phyloP scores from a whole-genome alignment of 805 yeast genomes.

The Zygoascus flipseniorum region DNA sequence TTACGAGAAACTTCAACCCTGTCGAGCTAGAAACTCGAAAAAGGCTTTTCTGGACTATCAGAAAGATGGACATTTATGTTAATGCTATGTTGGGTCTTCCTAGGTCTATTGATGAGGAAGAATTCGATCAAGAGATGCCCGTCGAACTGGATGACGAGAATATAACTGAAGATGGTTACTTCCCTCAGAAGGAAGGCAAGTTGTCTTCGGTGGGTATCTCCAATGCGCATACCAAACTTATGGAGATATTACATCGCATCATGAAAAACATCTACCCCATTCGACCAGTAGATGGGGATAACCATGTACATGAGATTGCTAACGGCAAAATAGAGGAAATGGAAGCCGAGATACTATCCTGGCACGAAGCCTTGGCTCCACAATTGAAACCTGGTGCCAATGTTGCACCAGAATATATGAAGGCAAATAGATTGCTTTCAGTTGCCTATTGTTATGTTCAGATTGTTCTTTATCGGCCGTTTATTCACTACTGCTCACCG shows the following conservation, averaged over 20 bases:
- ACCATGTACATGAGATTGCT: slow-evolving; percentile 11
- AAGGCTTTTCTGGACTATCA: slow-evolving; percentile 80
- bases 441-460: slow-evolving; percentile 49
- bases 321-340: slow-evolving; percentile 43
- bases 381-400: slow-evolving; percentile 65
- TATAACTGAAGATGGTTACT: slow-evolving; percentile 58
- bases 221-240: slow-evolving; percentile 71
- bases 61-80: slow-evolving; percentile 84
- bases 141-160: slow-evolving; percentile 79
- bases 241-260: slow-evolving; percentile 61
- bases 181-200: slow-evolving; percentile 40
- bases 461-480: slow-evolving; percentile 77
- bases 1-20: slow-evolving; percentile 56
- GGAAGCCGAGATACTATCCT: slow-evolving; percentile 58
- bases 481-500: slow-evolving; percentile 72
- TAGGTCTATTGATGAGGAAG: slow-evolving; percentile 62
- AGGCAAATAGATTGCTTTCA: slow-evolving; percentile 60
- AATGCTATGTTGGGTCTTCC: slow-evolving; percentile 85
- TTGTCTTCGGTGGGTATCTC: slow-evolving; percentile 72
- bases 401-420: slow-evolving; percentile 56
- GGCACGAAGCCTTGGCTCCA: slow-evolving; percentile 64
- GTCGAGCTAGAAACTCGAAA: slow-evolving; percentile 78
- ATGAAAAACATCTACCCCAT: slow-evolving; percentile 70
- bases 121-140: slow-evolving; percentile 83
- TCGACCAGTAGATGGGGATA: background rate